Evolutionary conservation across 2,329 filamentous ascomycete species (phyloP), one percentile per base, ranked within the genome.

Genomic region (Emergomyces orientalis): DNA sequence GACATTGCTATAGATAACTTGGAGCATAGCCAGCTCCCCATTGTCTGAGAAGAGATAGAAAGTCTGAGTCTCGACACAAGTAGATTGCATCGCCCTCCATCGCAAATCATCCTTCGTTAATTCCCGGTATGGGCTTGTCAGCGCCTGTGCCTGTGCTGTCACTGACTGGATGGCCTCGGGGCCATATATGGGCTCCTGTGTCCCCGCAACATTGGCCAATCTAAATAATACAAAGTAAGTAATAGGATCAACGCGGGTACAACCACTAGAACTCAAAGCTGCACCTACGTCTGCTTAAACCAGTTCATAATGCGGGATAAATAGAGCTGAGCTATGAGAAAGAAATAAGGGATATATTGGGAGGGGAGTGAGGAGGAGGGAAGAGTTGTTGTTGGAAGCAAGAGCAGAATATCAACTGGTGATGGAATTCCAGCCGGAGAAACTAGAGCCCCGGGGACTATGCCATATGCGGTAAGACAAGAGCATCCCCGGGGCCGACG

Each of bases 1-100:
- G 75, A 99, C 89, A 78, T 96, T 97, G 81, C 90, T 97, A 82
- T 97, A 96, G 75, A 99, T 96, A 77, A 97, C 84, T 82, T 99
- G 94, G 65, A 85, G 86, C 76, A 96, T 84, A 61, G 84, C 90
- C 67, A 92, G 76, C 66, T 87, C 82, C 59, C 94, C 94, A 64
- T 81, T 85, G 66, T 96, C 89, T 62, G 88, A 82, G 77, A 87
- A 87, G 72, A 97, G 79, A 80, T 99, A 99, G 80, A 97, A 99
- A 66, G 84, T 91, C 80, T 97, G 89, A 37, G 91, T 97, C 82
- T 99, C 94, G 69, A 97, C 94, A 72, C 84, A 89, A 67, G 94
- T 97, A 71, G 86, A 88, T 68, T 91, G 88, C 80, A 91, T 84
- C 32, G 83, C 85, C 70, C 81, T 79, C 94, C 94, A 99, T 80